phyloP scores from a whole-genome alignment of 2,329 filamentous ascomycete genomes.

The Trichoderma asperellum region DNA sequence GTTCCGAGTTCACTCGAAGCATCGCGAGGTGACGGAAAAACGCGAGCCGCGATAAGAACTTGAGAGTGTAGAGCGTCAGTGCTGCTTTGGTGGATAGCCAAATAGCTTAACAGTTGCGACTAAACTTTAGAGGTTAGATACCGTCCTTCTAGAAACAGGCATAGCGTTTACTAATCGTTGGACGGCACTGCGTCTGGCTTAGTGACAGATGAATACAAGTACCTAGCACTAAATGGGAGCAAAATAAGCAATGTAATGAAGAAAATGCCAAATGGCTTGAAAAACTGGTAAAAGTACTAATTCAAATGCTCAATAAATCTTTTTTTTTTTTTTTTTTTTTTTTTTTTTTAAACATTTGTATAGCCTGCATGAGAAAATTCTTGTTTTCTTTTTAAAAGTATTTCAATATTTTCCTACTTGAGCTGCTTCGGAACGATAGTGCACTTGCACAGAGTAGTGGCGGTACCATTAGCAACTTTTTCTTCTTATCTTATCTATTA shows the following conservation, averaged over 20 bases:
- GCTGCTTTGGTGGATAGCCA: neutral
- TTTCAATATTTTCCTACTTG: neutral
- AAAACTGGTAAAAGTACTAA: neutral
- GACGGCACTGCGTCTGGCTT: neutral
- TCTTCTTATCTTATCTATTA: neutral
- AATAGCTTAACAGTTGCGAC: neutral
- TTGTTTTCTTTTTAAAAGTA: neutral
- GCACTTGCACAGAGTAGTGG: neutral
- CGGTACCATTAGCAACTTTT: neutral
- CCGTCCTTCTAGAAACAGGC: neutral
- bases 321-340: neutral
- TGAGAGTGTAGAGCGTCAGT: neutral
- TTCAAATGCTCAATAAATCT: neutral
- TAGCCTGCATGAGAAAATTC: neutral
- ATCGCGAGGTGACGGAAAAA: neutral
- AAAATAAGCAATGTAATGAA: neutral
- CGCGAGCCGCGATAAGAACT: constrained; percentile 5
- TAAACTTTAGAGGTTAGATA: neutral
- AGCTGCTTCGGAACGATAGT: too few species aligned
- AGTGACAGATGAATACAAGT: neutral
- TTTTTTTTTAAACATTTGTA: neutral
- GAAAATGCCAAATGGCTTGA: neutral
- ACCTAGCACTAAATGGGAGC: too few species aligned
- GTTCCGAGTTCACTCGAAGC: neutral
- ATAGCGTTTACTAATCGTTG: neutral